Evolutionary conservation across 768 basidiomycete species (phyloP), one percentile per base, ranked within the genome.

Genomic region (Naganishia onofrii): DNA sequence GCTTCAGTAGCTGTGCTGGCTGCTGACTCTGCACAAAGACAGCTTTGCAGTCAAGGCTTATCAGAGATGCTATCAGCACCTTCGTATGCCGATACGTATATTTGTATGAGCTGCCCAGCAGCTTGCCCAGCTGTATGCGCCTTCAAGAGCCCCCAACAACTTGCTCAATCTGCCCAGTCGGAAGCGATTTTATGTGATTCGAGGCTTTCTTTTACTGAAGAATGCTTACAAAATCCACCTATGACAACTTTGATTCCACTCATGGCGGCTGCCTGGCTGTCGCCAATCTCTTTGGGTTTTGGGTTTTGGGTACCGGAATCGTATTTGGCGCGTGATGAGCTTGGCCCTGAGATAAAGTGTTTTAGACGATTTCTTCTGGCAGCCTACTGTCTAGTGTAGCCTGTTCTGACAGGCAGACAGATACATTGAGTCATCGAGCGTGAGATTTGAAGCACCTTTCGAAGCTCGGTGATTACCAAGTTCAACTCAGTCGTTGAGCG

Each of bases 161-260:
- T 23, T 6, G 3, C 19, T 6, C n/a, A 51, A 23, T 12, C 3
- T 21, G n/a, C 48, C n/a, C 48, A 51, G 48, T n/a, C 48, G 48
- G 48, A 51, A 51, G 48, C 48, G 48, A 51, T 21, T 26, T 51
- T n/a, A 51, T 51, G 48, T 51, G 23, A 51, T 51, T 51, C 23
- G 48, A 51, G 48, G 48, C 48, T 51, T 51, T 51, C 48, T 51
- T 51, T 23, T 51, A 13, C 3, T 8, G 42, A 15, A 7, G n/a
- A 4, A n/a, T n/a, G 48, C 48, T 51, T 51, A 51, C 48, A 26
- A 51, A 26, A 26, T 51, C 23, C 48, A 51, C 48, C 48, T 51
- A n/a, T 26, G 48, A n/a, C 48, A 51, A 51, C 23, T 51, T 51
- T 51, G 48, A 51, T 51, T 26, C n/a, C 48, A 51, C 48, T 13